Conservation (phyloP, 169 alveolate genomes). For the Cryptosporidium sp. region DNA sequence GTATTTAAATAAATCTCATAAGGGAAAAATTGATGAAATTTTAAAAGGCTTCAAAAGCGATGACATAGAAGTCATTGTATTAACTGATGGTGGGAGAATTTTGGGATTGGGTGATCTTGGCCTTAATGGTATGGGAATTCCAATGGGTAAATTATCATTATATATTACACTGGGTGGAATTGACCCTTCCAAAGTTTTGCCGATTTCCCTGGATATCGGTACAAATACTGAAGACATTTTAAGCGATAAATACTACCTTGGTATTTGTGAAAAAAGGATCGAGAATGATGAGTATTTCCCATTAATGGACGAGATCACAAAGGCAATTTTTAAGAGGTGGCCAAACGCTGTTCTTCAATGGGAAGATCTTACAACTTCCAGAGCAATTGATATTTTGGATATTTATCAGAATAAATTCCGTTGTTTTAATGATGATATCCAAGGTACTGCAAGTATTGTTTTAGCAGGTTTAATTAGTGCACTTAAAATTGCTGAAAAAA, state of each 20-base stretch:
- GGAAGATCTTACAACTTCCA: conserved; percentile 78
- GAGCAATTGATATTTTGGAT: conserved; percentile 77
- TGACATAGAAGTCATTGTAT: conserved; percentile 81
- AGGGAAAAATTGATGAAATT: conserved; percentile 15
- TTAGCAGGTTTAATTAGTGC: conserved; percentile 78
- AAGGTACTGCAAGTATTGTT: conserved; percentile 82
- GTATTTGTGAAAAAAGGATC: conserved; percentile 73
- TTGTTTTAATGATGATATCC: conserved; percentile 83
- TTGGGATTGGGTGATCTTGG: conserved; percentile 86
- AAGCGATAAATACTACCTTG: conserved; percentile 70
- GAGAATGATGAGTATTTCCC: conserved; percentile 77
- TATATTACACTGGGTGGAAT: conserved; percentile 81
- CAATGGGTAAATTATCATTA: conserved; percentile 82
- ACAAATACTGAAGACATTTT: conserved; percentile 75
- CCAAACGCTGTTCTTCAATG: conserved; percentile 80
- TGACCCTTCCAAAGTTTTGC: conserved; percentile 77
- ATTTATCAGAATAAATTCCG: conserved; percentile 73
- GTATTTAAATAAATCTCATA: conserved; percentile 26
- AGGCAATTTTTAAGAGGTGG: conserved; percentile 77
- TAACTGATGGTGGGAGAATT: conserved; percentile 85
- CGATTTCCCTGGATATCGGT: conserved; percentile 80
- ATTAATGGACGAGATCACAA: conserved; percentile 77
- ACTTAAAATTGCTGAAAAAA: conserved; percentile 54
- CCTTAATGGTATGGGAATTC: conserved; percentile 84
- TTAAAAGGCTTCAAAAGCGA: conserved; percentile 14